Evolutionary conservation across 78 protist genomes (phyloP).

Genomic region (Goniomonas avonlea): DNA sequence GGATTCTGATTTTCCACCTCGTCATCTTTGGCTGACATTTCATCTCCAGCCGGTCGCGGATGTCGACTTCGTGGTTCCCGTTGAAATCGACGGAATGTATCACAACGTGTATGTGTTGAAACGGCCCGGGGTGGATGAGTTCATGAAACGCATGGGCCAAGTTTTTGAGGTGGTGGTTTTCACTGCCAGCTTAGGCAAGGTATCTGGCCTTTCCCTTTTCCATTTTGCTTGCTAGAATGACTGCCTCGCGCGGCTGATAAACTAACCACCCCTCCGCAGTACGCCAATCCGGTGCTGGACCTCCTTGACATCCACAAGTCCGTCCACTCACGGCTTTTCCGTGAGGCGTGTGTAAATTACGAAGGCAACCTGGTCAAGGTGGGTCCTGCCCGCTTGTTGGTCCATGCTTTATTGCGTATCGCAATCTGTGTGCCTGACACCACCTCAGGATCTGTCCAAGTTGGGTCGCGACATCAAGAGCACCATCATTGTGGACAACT

Average conservation of each 20-base stretch:
- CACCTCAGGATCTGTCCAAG: constrained; percentile 45
- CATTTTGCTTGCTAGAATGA: not conserved
- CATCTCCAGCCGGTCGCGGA: not conserved
- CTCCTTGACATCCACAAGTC: constrained; percentile 54
- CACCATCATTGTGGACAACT: constrained; percentile 74
- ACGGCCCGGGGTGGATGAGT: constrained; percentile 78
- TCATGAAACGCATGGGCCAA: constrained; percentile 42
- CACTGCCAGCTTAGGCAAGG: constrained; percentile 73
- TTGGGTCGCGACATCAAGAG: constrained; percentile 66
- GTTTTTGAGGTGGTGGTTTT: constrained; percentile 76
- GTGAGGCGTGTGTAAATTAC: constrained; percentile 26
- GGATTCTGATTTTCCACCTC: too few relatives aligned
- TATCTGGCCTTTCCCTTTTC: constrained; percentile 14
- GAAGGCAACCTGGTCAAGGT: constrained; percentile 64
- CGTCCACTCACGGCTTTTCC: constrained; percentile 52
- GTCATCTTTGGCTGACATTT: not conserved
- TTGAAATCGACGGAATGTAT: constrained; percentile 20
- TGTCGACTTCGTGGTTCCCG: constrained; percentile 31
- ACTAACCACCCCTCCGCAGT: too few relatives aligned
- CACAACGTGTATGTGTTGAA: constrained; percentile 66
- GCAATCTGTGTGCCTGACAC: too few relatives aligned
- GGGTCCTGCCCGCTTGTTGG: too few relatives aligned
- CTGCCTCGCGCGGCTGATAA: not conserved
- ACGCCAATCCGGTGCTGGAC: constrained; percentile 86
- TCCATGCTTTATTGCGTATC: too few relatives aligned